These are phyloP conservation scores for Lippia alba DNA, from an alignment of 305 asterid species.

Conservation along the genomic window DNA sequence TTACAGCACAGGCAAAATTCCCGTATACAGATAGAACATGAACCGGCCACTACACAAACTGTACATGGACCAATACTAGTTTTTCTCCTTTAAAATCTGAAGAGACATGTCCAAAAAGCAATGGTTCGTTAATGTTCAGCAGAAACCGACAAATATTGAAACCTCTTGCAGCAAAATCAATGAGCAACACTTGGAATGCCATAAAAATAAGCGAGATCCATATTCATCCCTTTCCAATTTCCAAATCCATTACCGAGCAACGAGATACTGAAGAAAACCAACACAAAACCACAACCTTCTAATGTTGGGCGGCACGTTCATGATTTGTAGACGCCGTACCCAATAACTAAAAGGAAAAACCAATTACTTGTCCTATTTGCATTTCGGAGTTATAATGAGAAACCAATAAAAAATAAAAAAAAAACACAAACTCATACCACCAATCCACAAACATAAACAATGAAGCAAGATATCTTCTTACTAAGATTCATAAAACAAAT, in stretches of 20 bases:
- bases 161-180: slow-evolving; percentile 12
- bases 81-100: slow-evolving; percentile 18
- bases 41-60: slow-evolving; percentile 30
- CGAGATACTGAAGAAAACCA: slow-evolving; percentile 11
- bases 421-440: slow-evolving; percentile 15
- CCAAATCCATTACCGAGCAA: slow-evolving; percentile 17
- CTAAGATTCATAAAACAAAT: slow-evolving; percentile 10
- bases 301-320: not conserved
- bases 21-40: slow-evolving; percentile 10
- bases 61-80: slow-evolving; percentile 19
- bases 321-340: slow-evolving; percentile 11
- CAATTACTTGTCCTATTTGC: slow-evolving; percentile 15
- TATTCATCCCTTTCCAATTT: slow-evolving; percentile 18
- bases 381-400: not conserved
- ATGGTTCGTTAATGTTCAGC: slow-evolving; percentile 7
- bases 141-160: slow-evolving; percentile 15
- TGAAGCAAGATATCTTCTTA: not conserved
- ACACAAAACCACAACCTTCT: slow-evolving; percentile 9
- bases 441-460: slow-evolving; percentile 20
- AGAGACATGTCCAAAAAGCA: slow-evolving; percentile 27
- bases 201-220: slow-evolving; percentile 15
- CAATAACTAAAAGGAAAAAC: slow-evolving; percentile 20
- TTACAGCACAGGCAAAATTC: slow-evolving; percentile 26
- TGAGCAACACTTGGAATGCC: slow-evolving; percentile 26
- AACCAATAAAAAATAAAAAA: not conserved